These are phyloP conservation scores for Nothophytophthora sp. DNA, from an alignment of 352 stramenopile species.

Conservation along the genomic window DNA sequence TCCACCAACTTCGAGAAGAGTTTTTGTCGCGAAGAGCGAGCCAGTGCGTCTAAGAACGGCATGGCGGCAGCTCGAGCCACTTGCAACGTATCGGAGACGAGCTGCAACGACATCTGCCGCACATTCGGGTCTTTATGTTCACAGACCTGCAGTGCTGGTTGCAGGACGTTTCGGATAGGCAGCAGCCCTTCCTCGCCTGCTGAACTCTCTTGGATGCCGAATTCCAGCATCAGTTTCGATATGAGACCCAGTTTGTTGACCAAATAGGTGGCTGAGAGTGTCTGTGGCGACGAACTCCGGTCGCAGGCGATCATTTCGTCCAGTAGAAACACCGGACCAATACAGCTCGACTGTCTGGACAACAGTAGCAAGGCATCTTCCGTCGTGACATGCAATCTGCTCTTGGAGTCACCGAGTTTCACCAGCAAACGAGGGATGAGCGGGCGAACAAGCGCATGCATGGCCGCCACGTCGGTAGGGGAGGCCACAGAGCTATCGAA, in stretches of 20 bases:
- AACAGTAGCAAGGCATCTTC: slow-evolving; percentile 78
- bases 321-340: slow-evolving; percentile 71
- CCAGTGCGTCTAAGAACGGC: slow-evolving; percentile 70
- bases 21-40: slow-evolving; percentile 68
- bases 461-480: slow-evolving; percentile 20
- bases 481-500: slow-evolving; percentile 34
- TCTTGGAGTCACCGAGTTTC: slow-evolving; percentile 80
- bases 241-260: slow-evolving; percentile 74
- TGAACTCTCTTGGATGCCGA: slow-evolving; percentile 61
- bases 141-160: slow-evolving; percentile 63
- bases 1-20: slow-evolving; percentile 83
- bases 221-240: slow-evolving; percentile 79
- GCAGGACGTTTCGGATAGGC: slow-evolving; percentile 66
- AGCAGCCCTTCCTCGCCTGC: slow-evolving; percentile 34
- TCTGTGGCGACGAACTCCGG: slow-evolving; percentile 50
- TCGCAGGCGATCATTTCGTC: slow-evolving; percentile 75
- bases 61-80: slow-evolving; percentile 57
- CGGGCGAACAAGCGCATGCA: slow-evolving; percentile 64
- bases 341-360: slow-evolving; percentile 53
- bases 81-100: slow-evolving; percentile 69
- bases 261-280: slow-evolving; percentile 58
- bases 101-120: slow-evolving; percentile 59
- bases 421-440: slow-evolving; percentile 70
- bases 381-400: slow-evolving; percentile 61
- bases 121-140: slow-evolving; percentile 80